Evolutionary conservation across 495 filamentous ascomycete genomes (phyloP), one percentile per base, ranked within the genome.

Genomic region (Usnea hakonensis): DNA sequence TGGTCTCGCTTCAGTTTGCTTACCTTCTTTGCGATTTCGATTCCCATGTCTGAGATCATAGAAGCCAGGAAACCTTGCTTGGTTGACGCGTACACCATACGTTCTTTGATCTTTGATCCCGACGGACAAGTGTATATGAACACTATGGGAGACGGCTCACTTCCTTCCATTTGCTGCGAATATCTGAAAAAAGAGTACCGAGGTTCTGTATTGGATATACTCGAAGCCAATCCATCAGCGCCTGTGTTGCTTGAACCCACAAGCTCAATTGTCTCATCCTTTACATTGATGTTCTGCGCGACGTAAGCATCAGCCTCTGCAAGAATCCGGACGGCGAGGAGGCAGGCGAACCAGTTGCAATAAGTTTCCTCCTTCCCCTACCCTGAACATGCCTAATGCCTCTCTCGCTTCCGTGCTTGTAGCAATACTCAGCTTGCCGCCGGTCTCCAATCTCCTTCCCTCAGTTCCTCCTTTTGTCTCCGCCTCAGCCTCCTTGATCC

Each of bases 111-210:
- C 66, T 88, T 89, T 0, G 85, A 84, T 5, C 75, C 83, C 4
- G 81, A 79, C 5, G 94, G 94, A 69, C 93, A 97, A 9, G 91
- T 96, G 74, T 96, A 97, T 69, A 97, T 86, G 78, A 97, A 98
- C 35, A 97, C 79, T 37, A 97, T 80, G 7, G 85, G 81, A 8
- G 84, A 81, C 56, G 81, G 81, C 59, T 82, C 76, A 41, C 73
- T 72, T 11, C 79, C 81, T n/a, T 78, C 75, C 62, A 79, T 74
- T 8, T 72, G 70, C 61, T 87, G 77, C 23, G 65, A 65, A 70
- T 88, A 90, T 55, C 86, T 83, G 79, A 90, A 98, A 76, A 96
- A 96, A 8, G 89, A 90, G 74, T 95, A 97, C 43, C 91, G 82
- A 13, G 94, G 93, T 64, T 92, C 88, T 41, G 84, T 79, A n/a